A percentile compares a stretch with the other conserved stretches of the same genome.
These are phyloP conservation scores for Ascochyta rabiei DNA, from an alignment of 2,329 filamentous ascomycete genomes.

Conservation along the genomic window DNA sequence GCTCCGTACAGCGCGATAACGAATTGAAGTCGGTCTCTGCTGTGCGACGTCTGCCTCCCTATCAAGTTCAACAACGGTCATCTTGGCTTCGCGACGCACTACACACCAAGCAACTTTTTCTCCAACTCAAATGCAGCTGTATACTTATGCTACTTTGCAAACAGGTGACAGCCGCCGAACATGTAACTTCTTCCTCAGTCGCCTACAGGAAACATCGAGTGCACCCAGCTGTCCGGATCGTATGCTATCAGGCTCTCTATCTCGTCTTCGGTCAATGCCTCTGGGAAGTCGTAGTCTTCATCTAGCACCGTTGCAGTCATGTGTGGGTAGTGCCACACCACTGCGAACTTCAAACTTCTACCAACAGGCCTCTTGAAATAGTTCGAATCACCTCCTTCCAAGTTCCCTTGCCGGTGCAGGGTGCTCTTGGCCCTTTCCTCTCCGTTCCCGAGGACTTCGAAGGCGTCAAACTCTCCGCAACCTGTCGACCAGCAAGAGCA, in stretches of 20 bases:
- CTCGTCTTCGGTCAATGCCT: slow-evolving; percentile 39
- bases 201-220: slow-evolving; percentile 49
- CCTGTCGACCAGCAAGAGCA: slow-evolving; percentile 76
- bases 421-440: slow-evolving; percentile 72
- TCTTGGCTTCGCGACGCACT: neutral
- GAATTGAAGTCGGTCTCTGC: neutral
- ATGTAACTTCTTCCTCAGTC: slow-evolving; percentile 18
- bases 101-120: neutral
- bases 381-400: slow-evolving; percentile 69
- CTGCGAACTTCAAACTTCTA: slow-evolving; percentile 66
- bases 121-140: neutral
- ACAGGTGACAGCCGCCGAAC: neutral
- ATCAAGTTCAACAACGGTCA: neutral
- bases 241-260: slow-evolving; percentile 47
- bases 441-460: slow-evolving; percentile 71
- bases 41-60: neutral
- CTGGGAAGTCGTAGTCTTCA: slow-evolving; percentile 47
- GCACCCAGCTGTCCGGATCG: slow-evolving; percentile 41
- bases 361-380: slow-evolving; percentile 72
- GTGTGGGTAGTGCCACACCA: slow-evolving; percentile 40
- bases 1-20: neutral
- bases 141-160: neutral
- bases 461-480: slow-evolving; percentile 78
- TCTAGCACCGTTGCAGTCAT: slow-evolving; percentile 47
- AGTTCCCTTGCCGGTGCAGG: slow-evolving; percentile 63